Conservation (phyloP, 2,329 filamentous ascomycete genomes). For the Tolypocladium amazonense region DNA sequence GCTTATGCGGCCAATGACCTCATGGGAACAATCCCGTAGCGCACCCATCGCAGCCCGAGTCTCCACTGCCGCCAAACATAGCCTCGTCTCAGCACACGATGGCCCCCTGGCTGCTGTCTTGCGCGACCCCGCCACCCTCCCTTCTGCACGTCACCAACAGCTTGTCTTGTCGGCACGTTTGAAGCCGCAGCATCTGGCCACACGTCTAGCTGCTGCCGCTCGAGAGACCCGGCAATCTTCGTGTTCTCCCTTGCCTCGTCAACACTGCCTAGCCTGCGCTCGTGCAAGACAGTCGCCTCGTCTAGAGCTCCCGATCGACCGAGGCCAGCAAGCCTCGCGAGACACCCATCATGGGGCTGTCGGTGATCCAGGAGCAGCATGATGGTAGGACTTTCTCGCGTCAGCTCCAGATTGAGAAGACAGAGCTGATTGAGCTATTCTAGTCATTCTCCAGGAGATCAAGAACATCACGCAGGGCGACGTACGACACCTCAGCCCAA, state of each 20-base stretch:
- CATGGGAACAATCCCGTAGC: not conserved
- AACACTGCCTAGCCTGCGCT: not conserved
- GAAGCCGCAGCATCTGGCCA: not conserved
- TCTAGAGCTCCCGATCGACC: slow-evolving; percentile 6
- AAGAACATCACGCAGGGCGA: slow-evolving; percentile 71
- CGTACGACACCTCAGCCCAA: slow-evolving; percentile 37
- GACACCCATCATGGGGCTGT: slow-evolving; percentile 62
- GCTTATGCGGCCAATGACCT: not conserved
- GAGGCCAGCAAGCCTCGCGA: slow-evolving; percentile 10
- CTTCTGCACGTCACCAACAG: not conserved
- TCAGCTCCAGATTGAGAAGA: not conserved
- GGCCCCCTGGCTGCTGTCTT: not conserved
- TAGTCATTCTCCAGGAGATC: slow-evolving; percentile 39
- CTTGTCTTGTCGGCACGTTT: not conserved
- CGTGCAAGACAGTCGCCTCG: not conserved
- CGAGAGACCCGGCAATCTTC: not conserved
- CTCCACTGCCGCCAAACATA: not conserved
- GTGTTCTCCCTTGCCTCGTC: not conserved
- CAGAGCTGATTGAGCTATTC: not conserved
- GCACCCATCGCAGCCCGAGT: not conserved
- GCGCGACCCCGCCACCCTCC: slow-evolving; percentile 1
- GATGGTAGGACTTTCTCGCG: slow-evolving; percentile 17
- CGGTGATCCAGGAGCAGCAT: slow-evolving; percentile 75
- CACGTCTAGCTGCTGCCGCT: not conserved
- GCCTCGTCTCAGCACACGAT: not conserved